Conservation (phyloP, 352 stramenopile species). For the Phytophthora constricta region DNA sequence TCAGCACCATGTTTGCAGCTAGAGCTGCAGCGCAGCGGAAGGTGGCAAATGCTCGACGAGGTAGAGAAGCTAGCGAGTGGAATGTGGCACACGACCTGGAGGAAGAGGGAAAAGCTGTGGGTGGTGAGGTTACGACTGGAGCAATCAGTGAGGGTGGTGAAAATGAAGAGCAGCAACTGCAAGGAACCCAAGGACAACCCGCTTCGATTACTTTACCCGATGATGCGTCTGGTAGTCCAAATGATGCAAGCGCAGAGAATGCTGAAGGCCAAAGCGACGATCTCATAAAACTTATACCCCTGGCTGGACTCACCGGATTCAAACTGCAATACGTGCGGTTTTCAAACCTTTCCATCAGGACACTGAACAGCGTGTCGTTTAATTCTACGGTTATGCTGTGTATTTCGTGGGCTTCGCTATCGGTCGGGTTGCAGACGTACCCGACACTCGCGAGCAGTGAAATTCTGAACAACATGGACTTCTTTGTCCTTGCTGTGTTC, state of each 20-base stretch:
- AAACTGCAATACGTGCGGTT: slow-evolving; percentile 41
- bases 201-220: background rate
- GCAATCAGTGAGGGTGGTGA: slow-evolving; percentile 3
- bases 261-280: slow-evolving; percentile 33
- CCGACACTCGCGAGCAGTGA: slow-evolving; percentile 43
- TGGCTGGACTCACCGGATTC: slow-evolving; percentile 43
- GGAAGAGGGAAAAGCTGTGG: background rate
- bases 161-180: slow-evolving; percentile 3
- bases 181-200: background rate
- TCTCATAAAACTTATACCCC: slow-evolving; percentile 37
- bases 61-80: slow-evolving; percentile 29
- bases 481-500: slow-evolving; percentile 72
- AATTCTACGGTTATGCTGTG: slow-evolving; percentile 76
- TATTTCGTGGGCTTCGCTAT: slow-evolving; percentile 83
- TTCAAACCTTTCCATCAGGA: slow-evolving; percentile 48
- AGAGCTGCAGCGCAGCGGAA: slow-evolving; percentile 38
- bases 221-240: background rate
- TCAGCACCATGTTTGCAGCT: slow-evolving; percentile 27
- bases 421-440: slow-evolving; percentile 86
- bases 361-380: slow-evolving; percentile 64
- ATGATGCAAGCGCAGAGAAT: background rate
- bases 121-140: background rate
- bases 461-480: slow-evolving; percentile 71
- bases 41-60: slow-evolving; percentile 28
- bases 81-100: slow-evolving; percentile 29